A percentile compares a stretch with the other conserved stretches of the same genome.
Evolutionary conservation across 495 filamentous ascomycete genomes (phyloP).

Genomic region (Viridothelium virens): DNA sequence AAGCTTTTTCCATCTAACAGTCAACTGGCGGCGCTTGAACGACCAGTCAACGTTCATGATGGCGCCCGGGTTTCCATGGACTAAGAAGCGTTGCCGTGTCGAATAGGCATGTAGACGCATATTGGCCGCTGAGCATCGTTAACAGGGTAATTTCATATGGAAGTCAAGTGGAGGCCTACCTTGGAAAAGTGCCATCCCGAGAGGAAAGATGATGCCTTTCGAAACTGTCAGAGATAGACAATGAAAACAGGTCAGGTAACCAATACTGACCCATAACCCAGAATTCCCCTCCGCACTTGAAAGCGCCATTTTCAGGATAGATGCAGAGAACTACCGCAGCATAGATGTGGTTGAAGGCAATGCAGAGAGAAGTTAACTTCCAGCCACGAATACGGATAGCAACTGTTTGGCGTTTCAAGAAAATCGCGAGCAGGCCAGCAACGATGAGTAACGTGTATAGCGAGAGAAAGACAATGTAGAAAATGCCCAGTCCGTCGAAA

Average conservation of each 20-base stretch:
- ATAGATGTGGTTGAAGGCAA: conserved; percentile 59
- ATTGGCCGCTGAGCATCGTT: conserved; percentile 1
- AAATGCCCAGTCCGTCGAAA: conserved; percentile 1
- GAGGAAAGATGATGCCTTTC: conserved; percentile 52
- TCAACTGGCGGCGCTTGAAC: not conserved
- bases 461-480: conserved; percentile 1
- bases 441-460: not conserved
- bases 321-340: conserved; percentile 51
- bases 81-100: conserved; percentile 7
- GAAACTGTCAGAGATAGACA: not conserved
- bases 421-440: not conserved
- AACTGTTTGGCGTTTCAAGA: not conserved
- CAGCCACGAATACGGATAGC: conserved; percentile 7
- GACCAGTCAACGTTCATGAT: conserved; percentile 26
- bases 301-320: conserved; percentile 50
- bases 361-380: conserved; percentile 32
- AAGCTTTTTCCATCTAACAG: not conserved
- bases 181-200: conserved; percentile 65
- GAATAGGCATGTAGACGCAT: conserved; percentile 13
- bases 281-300: conserved; percentile 53
- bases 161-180: conserved; percentile 22
- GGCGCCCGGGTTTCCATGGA: not conserved
- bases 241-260: not conserved
- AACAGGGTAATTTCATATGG: not conserved
- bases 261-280: conserved; percentile 56